Evolutionary conservation across 2,329 filamentous ascomycete species (phyloP).

Genomic region (Davidsoniella neocaledoniae): DNA sequence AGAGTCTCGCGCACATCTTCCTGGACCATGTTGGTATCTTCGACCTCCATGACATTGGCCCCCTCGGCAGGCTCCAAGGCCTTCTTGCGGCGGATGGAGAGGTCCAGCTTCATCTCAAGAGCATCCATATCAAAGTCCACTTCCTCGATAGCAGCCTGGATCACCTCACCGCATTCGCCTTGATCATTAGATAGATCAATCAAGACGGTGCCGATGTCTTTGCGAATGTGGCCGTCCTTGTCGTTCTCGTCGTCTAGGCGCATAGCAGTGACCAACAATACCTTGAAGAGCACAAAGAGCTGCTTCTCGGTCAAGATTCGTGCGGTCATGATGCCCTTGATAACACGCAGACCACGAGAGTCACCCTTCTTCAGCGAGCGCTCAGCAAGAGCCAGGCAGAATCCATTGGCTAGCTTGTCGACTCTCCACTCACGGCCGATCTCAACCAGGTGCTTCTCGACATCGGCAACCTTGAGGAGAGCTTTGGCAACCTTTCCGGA

Average conservation of each 20-base stretch:
- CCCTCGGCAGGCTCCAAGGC: slow-evolving; percentile 30
- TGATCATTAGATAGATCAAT: slow-evolving; percentile 46
- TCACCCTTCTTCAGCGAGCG: slow-evolving; percentile 44
- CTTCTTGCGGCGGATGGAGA: slow-evolving; percentile 43
- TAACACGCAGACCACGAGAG: slow-evolving; percentile 35
- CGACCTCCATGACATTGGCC: slow-evolving; percentile 34
- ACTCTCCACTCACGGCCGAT: slow-evolving; percentile 49
- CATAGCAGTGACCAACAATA: slow-evolving; percentile 43
- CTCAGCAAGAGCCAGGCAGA: slow-evolving; percentile 50
- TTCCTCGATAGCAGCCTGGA: slow-evolving; percentile 49
- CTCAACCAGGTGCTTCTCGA: slow-evolving; percentile 41
- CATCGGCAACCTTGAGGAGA: slow-evolving; percentile 44
- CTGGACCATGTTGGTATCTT: slow-evolving; percentile 18
- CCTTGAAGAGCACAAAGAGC: slow-evolving; percentile 46
- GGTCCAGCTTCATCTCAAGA: slow-evolving; percentile 58
- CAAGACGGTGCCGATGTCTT: slow-evolving; percentile 48
- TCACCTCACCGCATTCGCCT: slow-evolving; percentile 41
- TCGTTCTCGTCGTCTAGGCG: slow-evolving; percentile 39
- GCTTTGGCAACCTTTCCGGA: slow-evolving; percentile 54
- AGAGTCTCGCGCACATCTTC: slow-evolving; percentile 26
- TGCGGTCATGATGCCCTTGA: slow-evolving; percentile 44
- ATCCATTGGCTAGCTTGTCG: slow-evolving; percentile 54
- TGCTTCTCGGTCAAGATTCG: slow-evolving; percentile 46
- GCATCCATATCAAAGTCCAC: slow-evolving; percentile 56
- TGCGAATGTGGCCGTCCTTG: slow-evolving; percentile 37